Evolutionary conservation across 257 asterid genomes (phyloP).

Genomic region (Rehmannia glutinosa): DNA sequence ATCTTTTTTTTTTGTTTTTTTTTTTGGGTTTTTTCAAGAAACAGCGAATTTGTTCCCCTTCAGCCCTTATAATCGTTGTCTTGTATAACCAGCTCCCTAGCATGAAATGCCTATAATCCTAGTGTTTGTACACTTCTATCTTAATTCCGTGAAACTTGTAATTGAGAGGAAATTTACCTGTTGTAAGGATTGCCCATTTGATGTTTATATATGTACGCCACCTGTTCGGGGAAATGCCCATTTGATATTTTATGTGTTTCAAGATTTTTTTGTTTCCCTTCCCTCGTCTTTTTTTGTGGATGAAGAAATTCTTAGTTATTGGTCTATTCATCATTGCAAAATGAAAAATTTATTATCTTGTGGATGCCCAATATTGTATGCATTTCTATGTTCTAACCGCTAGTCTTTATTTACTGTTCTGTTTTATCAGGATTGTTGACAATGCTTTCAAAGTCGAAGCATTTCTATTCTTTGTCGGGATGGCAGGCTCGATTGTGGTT

Average conservation of each 20-base stretch:
- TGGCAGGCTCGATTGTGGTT: constrained; percentile 14
- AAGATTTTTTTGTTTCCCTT: neutral
- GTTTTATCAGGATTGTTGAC: constrained; percentile 17
- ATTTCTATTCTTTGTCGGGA: constrained; percentile 25
- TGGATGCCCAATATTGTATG: neutral
- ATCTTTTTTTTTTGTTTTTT: neutral
- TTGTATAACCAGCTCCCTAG: neutral
- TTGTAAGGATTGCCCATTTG: constrained; percentile 6
- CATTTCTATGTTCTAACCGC: too few species aligned
- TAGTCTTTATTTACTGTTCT: neutral
- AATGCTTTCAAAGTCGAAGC: constrained; percentile 42
- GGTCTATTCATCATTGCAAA: too few species aligned
- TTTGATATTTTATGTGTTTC: neutral
- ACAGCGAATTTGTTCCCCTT: too few species aligned
- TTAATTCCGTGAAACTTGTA: neutral
- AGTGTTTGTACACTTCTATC: neutral
- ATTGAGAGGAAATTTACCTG: neutral
- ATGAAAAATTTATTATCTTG: neutral
- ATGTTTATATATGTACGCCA: neutral
- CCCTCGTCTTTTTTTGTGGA: neutral
- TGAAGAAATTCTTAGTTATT: neutral
- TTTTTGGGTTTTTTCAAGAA: too few species aligned
- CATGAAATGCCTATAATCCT: neutral
- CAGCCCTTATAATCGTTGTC: too few species aligned
- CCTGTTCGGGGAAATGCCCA: neutral